Conservation (phyloP, 768 basidiomycete genomes). For the Xerocomellus chrysenteron region DNA sequence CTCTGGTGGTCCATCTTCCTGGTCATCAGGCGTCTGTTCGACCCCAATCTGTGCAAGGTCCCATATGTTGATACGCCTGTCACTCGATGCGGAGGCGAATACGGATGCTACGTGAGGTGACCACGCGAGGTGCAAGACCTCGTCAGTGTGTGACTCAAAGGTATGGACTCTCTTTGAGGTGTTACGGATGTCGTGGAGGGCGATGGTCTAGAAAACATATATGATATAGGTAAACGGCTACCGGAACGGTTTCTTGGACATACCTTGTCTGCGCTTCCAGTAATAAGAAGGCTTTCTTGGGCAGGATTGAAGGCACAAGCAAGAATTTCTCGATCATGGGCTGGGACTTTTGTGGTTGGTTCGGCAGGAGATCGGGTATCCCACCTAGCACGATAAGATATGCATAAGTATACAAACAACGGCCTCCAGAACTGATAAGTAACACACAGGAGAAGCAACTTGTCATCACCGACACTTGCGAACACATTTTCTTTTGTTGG, state of each 20-base stretch:
- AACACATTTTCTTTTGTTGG: constrained; percentile 77
- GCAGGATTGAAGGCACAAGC: constrained; percentile 89
- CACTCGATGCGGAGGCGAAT: constrained; percentile 93
- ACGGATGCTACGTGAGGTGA: constrained; percentile 90
- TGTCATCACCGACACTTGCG: constrained; percentile 95
- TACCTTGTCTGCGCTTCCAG: constrained; percentile 94
- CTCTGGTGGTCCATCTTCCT: constrained; percentile 97
- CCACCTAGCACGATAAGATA: constrained; percentile 60
- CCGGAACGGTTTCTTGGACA: neutral
- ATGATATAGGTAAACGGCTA: neutral
- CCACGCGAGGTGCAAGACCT: constrained; percentile 93
- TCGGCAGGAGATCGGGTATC: constrained; percentile 78
- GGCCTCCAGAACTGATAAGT: neutral
- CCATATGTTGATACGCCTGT: constrained; percentile 94
- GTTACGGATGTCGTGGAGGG: constrained; percentile 81
- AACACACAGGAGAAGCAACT: constrained; percentile 86
- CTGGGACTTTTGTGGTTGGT: constrained; percentile 71
- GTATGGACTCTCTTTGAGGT: constrained; percentile 79
- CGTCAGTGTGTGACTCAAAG: constrained; percentile 92
- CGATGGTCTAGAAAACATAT: constrained; percentile 60
- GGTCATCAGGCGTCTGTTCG: constrained; percentile 97
- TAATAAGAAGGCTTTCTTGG: constrained; percentile 74
- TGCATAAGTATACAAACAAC: neutral
- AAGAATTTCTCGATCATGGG: constrained; percentile 89
- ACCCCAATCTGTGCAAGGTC: constrained; percentile 88